phyloP scores from a whole-genome alignment of 1,284 basidiomycete genomes.

The Moniliophthora roreri region DNA sequence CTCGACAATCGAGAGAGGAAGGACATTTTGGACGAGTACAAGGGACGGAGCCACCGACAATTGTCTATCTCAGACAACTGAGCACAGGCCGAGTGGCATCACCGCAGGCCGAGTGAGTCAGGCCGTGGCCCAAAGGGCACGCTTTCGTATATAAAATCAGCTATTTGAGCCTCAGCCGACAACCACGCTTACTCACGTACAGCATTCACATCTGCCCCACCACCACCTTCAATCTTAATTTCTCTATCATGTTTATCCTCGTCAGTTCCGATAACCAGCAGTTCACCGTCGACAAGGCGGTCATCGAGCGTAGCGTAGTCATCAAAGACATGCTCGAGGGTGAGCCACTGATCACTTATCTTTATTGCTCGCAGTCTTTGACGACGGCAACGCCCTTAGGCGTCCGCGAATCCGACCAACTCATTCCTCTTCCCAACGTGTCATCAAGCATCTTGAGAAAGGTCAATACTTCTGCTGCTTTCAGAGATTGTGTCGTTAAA shows the following conservation, averaged over 20 bases:
- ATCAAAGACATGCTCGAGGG: constrained; percentile 99
- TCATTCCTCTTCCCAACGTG: constrained; percentile 97
- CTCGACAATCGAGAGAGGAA: neutral
- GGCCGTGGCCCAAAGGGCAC: no score
- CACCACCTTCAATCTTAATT: neutral
- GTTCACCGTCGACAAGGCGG: constrained; percentile 92
- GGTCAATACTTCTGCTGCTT: constrained; percentile 41
- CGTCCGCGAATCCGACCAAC: constrained; percentile 88
- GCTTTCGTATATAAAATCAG: no score
- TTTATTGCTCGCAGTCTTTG: constrained; percentile 10
- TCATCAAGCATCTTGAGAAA: constrained; percentile 96
- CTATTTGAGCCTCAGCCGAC: no score
- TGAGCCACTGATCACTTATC: constrained; percentile 33
- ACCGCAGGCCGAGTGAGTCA: no score
- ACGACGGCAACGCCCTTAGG: constrained; percentile 64
- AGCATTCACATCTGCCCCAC: no score
- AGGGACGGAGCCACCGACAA: constrained; percentile 41
- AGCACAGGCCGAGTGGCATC: no score
- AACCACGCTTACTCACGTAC: no score
- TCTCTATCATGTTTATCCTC: constrained; percentile 67
- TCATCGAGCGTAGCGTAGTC: constrained; percentile 92
- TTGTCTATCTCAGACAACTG: no score
- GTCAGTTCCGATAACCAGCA: constrained; percentile 95
- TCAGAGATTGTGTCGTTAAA: neutral
- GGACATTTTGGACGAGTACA: neutral